Percentiles rank a stretch among this genome's conserved stretches.
Evolutionary conservation across 1,284 basidiomycete species (phyloP).

Genomic region (Heterobasidion parviporum): DNA sequence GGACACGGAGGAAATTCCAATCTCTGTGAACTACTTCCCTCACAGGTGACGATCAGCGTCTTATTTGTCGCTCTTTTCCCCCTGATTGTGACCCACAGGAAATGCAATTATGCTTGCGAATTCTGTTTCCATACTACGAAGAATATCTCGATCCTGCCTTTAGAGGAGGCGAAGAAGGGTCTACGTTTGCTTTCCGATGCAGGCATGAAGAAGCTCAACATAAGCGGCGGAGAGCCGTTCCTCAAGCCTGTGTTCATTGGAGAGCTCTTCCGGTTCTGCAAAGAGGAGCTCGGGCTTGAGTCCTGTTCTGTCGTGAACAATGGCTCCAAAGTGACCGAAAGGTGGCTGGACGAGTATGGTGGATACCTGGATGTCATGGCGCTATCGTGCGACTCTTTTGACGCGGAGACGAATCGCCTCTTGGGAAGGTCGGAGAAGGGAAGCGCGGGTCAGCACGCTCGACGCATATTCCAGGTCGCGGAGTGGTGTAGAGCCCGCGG

Average conservation of each 20-base stretch:
- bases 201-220: constrained; percentile 36
- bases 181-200: constrained; percentile 26
- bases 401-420: constrained; percentile 26
- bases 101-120: constrained; percentile 28
- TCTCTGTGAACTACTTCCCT: constrained; percentile 11
- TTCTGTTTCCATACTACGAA: constrained; percentile 34
- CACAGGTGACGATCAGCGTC: not conserved
- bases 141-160: constrained; percentile 23
- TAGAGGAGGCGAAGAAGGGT: constrained; percentile 28
- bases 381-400: constrained; percentile 31
- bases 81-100: constrained; percentile 10
- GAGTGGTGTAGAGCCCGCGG: constrained; percentile 26
- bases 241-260: constrained; percentile 30
- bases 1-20: not conserved
- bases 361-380: constrained; percentile 33
- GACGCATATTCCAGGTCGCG: constrained; percentile 25
- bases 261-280: constrained; percentile 31
- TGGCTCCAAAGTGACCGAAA: constrained; percentile 32
- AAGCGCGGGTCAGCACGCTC: constrained; percentile 17
- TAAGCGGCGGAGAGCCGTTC: constrained; percentile 33
- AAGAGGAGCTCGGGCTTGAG: constrained; percentile 29
- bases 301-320: constrained; percentile 32
- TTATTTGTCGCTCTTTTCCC: not conserved
- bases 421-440: constrained; percentile 26
- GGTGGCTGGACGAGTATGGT: constrained; percentile 31